Conservation (phyloP, 495 filamentous ascomycete species). For the Lineolata rhizophorae region DNA sequence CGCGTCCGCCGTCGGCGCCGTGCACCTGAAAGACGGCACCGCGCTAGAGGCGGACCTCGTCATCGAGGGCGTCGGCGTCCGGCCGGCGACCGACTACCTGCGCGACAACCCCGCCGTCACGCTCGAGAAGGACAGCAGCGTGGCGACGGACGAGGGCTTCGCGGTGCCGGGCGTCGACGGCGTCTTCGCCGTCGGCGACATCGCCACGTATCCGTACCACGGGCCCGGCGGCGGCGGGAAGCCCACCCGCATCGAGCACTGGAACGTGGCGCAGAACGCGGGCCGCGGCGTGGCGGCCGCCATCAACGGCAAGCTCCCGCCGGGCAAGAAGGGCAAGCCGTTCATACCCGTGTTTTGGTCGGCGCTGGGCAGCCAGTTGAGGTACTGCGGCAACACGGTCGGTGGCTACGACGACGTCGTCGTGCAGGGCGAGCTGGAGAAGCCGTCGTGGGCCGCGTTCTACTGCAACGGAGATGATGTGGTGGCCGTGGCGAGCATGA, state of each 20-base stretch:
- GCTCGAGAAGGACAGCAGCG: slow-evolving; percentile 59
- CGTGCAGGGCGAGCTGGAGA: slow-evolving; percentile 50
- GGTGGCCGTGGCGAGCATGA: slow-evolving; percentile 85
- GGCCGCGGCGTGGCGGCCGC: slow-evolving; percentile 55
- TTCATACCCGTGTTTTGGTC: slow-evolving; percentile 97
- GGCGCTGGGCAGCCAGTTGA: slow-evolving; percentile 65
- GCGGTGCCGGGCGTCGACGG: slow-evolving; percentile 47
- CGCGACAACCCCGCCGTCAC: slow-evolving; percentile 40
- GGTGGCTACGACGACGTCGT: slow-evolving; percentile 71
- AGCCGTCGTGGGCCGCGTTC: slow-evolving; percentile 71
- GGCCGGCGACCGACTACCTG: slow-evolving; percentile 72
- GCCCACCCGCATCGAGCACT: slow-evolving; percentile 71
- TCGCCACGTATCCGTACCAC: slow-evolving; percentile 85
- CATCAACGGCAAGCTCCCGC: slow-evolving; percentile 51
- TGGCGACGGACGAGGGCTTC: slow-evolving; percentile 59
- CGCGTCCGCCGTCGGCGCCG: slow-evolving; percentile 48
- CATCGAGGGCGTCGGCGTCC: slow-evolving; percentile 73
- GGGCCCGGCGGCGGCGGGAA: slow-evolving; percentile 61
- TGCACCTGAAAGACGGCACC: slow-evolving; percentile 73
- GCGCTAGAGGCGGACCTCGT: slow-evolving; percentile 71
- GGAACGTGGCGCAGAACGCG: slow-evolving; percentile 91
- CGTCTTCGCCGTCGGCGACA: slow-evolving; percentile 89
- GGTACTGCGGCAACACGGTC: slow-evolving; percentile 73
- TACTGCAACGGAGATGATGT: slow-evolving; percentile 73
- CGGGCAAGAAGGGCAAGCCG: slow-evolving; percentile 32